These are phyloP conservation scores for Colletotrichum horii DNA, from an alignment of 2,329 filamentous ascomycete species.

Conservation along the genomic window DNA sequence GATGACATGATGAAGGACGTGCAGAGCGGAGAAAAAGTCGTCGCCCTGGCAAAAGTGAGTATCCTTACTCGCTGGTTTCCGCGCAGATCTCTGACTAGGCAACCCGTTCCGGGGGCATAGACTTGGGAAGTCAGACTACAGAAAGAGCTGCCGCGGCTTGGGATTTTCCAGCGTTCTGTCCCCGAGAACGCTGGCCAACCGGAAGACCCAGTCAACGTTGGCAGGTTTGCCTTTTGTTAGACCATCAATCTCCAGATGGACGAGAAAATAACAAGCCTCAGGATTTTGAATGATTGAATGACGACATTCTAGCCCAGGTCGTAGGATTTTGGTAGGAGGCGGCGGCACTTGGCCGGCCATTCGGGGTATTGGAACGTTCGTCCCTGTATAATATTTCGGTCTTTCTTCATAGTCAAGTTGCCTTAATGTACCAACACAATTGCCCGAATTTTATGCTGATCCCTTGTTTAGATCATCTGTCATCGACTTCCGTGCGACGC, in stretches of 20 bases:
- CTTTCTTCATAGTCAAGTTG: not conserved
- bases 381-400: not conserved
- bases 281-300: not conserved
- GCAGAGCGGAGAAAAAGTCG: not conserved
- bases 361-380: not conserved
- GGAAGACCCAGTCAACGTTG: not conserved
- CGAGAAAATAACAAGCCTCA: not conserved
- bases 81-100: not conserved
- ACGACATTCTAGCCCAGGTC: not conserved
- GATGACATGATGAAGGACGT: not conserved
- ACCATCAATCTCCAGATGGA: not conserved
- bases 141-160: not conserved
- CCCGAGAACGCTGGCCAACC: not conserved
- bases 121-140: not conserved
- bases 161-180: not conserved
- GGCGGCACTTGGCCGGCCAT: not conserved
- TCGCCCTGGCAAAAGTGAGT: not conserved
- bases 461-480: not conserved
- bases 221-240: not conserved
- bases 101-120: not conserved
- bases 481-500: not conserved
- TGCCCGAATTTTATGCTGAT: not conserved
- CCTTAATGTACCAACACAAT: not conserved
- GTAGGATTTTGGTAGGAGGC: not conserved
- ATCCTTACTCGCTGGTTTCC: not conserved